Base-by-base conservation (phyloP, 768 basidiomycete genomes). In the Kwoniella botswanensis region DNA sequence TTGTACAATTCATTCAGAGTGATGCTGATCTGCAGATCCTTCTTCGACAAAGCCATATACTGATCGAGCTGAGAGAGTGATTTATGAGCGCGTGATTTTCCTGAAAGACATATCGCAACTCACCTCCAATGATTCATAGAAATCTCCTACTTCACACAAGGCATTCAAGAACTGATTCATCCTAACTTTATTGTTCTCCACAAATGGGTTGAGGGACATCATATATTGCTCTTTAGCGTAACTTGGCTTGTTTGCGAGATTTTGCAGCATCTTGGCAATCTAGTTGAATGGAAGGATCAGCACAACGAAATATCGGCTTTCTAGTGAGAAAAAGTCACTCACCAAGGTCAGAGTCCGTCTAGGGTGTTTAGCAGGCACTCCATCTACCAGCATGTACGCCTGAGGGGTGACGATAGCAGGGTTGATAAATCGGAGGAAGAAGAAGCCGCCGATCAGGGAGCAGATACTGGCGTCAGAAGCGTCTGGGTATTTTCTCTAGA, bases 181-280 rank as follows among this genome's bases (percentile, higher is more conserved):
- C 54, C 97, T 89, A 17, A 93, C 90, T 83, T 98, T 98, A 87
- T 98, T 98, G 83, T 92, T 94, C 86, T 99, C 97, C 42, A 99
- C 96, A 81, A 98, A 98, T 2, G 97, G 97, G 82, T 98, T 98
- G 59, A 99, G 88, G 3, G 93, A 93, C 83, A 94, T 93, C 97
- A 99, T 99, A 85, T 99, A 99, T 17, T 90, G 90, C 83, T 99
- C 97, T 82, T 99, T 99, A 17, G 95, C 89, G 78, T 98, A 98
- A 3, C 92, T 94, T 1, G 97, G 97, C 85, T 98, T 98, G 85
- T 99, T 99, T 5, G 97, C 97, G 62, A 99, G 87, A 84, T 99
- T 99, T 85, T 99, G 97, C 67, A 99, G 86, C 97, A 99, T 98
- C 86, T 99, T 99, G 59, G 97, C 97, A 78, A 99, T 98, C 94